Conservation (phyloP, 805 yeast species). For the Yarrowia keelungensis region DNA sequence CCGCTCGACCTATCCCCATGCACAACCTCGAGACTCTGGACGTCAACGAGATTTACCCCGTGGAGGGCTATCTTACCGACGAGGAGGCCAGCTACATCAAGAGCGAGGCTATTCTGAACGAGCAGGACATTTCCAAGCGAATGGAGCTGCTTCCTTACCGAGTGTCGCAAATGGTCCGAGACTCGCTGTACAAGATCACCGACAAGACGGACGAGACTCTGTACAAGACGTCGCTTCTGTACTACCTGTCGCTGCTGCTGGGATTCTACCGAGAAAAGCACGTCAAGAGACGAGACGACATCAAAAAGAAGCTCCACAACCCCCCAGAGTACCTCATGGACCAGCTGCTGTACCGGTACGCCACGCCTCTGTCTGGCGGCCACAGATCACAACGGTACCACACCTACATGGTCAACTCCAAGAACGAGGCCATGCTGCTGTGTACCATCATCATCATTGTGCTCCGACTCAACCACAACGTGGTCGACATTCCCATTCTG, state of each 20-base stretch:
- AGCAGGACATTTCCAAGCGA: constrained; percentile 58
- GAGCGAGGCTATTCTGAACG: constrained; percentile 63
- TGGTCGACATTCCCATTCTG: constrained; percentile 77
- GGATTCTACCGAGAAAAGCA: constrained; percentile 82
- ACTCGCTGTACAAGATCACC: constrained; percentile 52
- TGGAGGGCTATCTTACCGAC: constrained; percentile 71
- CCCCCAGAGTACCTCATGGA: constrained; percentile 79
- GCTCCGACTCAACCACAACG: constrained; percentile 76
- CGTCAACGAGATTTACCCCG: constrained; percentile 82
- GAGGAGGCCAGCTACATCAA: constrained; percentile 69
- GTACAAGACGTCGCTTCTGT: constrained; percentile 70
- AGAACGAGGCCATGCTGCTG: constrained; percentile 82
- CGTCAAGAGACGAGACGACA: constrained; percentile 61
- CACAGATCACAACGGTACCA: constrained; percentile 78
- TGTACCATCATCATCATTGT: constrained; percentile 77
- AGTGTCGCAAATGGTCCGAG: constrained; percentile 63
- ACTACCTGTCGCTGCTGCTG: constrained; percentile 77
- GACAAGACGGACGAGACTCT: constrained; percentile 54
- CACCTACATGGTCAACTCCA: constrained; percentile 84
- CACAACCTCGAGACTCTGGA: constrained; percentile 79
- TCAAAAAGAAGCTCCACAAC: constrained; percentile 64
- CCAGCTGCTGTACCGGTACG: constrained; percentile 73
- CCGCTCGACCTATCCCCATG: constrained; percentile 83
- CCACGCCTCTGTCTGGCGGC: constrained; percentile 63
- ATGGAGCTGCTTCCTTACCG: constrained; percentile 67